Base-by-base conservation (phyloP, 1,284 basidiomycete species). In the Filobasidium uniguttulatum region DNA sequence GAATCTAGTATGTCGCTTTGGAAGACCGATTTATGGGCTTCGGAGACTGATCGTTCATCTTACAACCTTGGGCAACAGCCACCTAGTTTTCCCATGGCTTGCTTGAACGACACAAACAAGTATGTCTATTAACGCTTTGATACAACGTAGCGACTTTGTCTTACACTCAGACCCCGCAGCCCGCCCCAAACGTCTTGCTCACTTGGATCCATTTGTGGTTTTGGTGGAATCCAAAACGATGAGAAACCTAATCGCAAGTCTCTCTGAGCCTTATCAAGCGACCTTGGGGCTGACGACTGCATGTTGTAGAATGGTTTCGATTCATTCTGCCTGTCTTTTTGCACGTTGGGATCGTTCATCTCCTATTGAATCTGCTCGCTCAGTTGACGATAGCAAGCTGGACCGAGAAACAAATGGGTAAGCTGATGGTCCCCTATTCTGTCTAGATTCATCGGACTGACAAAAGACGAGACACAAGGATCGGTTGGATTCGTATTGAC, bases 311-410 rank as follows among this genome's bases (percentile, higher is more conserved):
- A 57, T 64, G 58, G 43, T 58, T 55, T 57, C 85, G 85, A 56
- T 88, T 90, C 61, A 81, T 89, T 57, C 79, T 80, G 2, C 77
- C 86, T 2, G 82, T 91, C 55, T 96, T 97, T 66, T 66, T 96
- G 3, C 91, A 96, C 60, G 90, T 88, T 19, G 91, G 91, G 10
- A 75, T 97, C 54, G 75, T 96, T 15, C 91, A 94, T 64, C 75
- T 93, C 46, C 58, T 83, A 2, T 66, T 97, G 55, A 97, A 97
- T 63, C 83, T 96, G 79, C 62, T 94, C 31, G 89, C 84, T 3
- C 90, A 94, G 60, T 65, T 87, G 49, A 81, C 79, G 43, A 66
- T 54, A 44, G 63, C 57, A 1, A 59, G 59, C 1, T 61, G 61
- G 28, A 56, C 67, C 33, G 67, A 69, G 49, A 51, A 60, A 30